Evolutionary conservation across 805 yeast genomes (phyloP).

Genomic region (Sugiyamaella qingdaonensis): DNA sequence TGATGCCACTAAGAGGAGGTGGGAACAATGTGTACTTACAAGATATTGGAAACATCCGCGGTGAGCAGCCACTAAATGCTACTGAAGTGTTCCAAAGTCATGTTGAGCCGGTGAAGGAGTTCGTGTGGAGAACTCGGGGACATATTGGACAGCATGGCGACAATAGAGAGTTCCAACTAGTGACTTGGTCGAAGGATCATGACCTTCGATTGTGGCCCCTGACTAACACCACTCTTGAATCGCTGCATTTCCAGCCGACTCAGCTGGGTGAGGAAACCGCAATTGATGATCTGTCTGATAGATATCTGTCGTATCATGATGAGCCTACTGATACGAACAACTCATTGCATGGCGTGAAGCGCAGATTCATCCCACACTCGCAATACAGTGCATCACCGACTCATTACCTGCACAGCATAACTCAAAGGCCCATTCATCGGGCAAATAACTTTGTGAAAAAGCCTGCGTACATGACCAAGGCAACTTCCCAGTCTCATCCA

Average conservation of each 20-base stretch:
- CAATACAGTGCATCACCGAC: slow-evolving; percentile 4
- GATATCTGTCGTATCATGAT: slow-evolving; percentile 44
- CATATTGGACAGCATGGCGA: slow-evolving; percentile 41
- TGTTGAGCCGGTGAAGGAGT: slow-evolving; percentile 78
- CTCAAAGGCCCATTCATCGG: neutral
- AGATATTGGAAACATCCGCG: slow-evolving; percentile 37
- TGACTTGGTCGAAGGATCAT: slow-evolving; percentile 90
- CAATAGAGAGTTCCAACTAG: slow-evolving; percentile 82
- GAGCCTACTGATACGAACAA: slow-evolving; percentile 40
- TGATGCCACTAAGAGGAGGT: slow-evolving; percentile 91
- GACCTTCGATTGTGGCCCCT: slow-evolving; percentile 82
- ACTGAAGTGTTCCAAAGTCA: slow-evolving; percentile 72
- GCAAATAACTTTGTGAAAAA: neutral
- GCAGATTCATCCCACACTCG: neutral
- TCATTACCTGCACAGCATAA: neutral
- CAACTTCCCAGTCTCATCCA: slow-evolving; percentile 28
- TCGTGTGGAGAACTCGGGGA: slow-evolving; percentile 75
- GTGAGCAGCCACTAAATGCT: slow-evolving; percentile 45
- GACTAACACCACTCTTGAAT: slow-evolving; percentile 44
- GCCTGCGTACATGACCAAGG: slow-evolving; percentile 21
- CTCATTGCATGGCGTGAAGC: neutral
- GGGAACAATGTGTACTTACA: slow-evolving; percentile 56
- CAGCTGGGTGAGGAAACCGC: slow-evolving; percentile 38
- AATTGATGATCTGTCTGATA: slow-evolving; percentile 32
- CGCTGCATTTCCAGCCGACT: slow-evolving; percentile 40